Evolutionary conservation across 73 alveolate genomes (phyloP), one percentile per base, ranked within the genome.

Genomic region (Loxodes magnus): DNA sequence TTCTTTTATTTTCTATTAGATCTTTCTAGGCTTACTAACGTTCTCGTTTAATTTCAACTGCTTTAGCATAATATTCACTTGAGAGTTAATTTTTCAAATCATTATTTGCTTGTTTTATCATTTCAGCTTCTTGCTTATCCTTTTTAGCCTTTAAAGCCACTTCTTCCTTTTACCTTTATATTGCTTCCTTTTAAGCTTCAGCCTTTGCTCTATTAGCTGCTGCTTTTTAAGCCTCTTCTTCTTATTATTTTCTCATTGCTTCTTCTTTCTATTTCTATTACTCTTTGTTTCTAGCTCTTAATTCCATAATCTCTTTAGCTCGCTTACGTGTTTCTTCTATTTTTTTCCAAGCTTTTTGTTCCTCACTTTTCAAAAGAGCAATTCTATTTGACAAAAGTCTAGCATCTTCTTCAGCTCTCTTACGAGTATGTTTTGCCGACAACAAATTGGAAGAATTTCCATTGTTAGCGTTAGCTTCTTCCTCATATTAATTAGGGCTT

Each of bases 261-360:
- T 33, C 43, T 1, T 33, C 43, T 33, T 33, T 33, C 14, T 33
- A n/a, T 16, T 33, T 33, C 14, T 33, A 16, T 12, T 34, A 15
- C 42, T 51, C 58, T 31, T 48, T 42, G 29, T 61, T 61, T 35
- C 51, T 61, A 16, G 33, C 24, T 28, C 52, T 61, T 27, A 61
- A 37, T 24, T 50, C 63, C 43, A 24, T 51, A 24, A 61, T 60
- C 42, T 61, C 75, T 21, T 29, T 61, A 24, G 75, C 75, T 50
- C 75, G 46, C 28, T 51, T 50, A 30, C 52, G 46, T 3, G 75
- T 61, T 33, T 61, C 75, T 29, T 61, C 75, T 1, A 61, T 61
- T 29, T 46, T 48, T 51, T 50, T 61, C 66, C 64, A 48, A n/a
- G 75, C 52, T 24, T 33, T 50, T 51, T 36, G 37, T 37, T 61